A percentile compares a stretch with the other conserved stretches of the same genome.
These are phyloP conservation scores for Hirschioporus abietinus DNA, from an alignment of 768 basidiomycete genomes.

Conservation along the genomic window DNA sequence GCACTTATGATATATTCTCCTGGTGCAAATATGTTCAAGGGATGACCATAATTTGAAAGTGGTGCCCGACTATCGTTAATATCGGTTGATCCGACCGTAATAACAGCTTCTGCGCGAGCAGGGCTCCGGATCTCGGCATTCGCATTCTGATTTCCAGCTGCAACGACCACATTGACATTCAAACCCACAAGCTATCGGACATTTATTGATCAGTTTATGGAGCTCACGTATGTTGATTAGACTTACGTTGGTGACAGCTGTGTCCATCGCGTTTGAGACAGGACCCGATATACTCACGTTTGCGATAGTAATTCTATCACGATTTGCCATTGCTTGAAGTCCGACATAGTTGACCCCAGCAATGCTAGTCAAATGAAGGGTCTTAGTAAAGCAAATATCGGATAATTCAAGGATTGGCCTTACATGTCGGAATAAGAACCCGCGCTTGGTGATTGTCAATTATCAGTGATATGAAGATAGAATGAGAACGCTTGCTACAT, in stretches of 20 bases:
- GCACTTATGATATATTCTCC: conserved; percentile 29
- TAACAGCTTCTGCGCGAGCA: conserved; percentile 30
- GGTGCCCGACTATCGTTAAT: conserved; percentile 30
- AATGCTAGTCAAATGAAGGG: conserved; percentile 24
- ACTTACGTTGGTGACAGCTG: conserved; percentile 24
- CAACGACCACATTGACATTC: conserved; percentile 29
- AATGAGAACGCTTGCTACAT: too few relatives aligned
- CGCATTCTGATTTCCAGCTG: conserved; percentile 31
- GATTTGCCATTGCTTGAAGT: conserved; percentile 11
- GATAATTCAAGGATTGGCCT: background rate
- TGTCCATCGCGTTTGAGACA: conserved; percentile 24
- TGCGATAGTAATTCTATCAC: conserved; percentile 27
- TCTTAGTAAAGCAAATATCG: background rate
- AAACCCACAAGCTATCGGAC: conserved; percentile 22
- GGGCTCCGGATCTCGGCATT: conserved; percentile 31
- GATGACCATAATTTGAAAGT: conserved; percentile 37
- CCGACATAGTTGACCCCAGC: conserved; percentile 30
- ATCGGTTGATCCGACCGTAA: conserved; percentile 34
- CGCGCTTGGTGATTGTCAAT: too few relatives aligned
- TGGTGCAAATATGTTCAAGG: conserved; percentile 37
- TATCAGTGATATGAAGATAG: too few relatives aligned
- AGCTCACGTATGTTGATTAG: background rate
- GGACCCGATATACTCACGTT: conserved; percentile 33
- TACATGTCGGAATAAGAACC: conserved; percentile 9
- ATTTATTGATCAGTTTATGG: too few relatives aligned